Evolutionary conservation across 2,329 filamentous ascomycete genomes (phyloP).

Genomic region (Ophiostoma australiae): DNA sequence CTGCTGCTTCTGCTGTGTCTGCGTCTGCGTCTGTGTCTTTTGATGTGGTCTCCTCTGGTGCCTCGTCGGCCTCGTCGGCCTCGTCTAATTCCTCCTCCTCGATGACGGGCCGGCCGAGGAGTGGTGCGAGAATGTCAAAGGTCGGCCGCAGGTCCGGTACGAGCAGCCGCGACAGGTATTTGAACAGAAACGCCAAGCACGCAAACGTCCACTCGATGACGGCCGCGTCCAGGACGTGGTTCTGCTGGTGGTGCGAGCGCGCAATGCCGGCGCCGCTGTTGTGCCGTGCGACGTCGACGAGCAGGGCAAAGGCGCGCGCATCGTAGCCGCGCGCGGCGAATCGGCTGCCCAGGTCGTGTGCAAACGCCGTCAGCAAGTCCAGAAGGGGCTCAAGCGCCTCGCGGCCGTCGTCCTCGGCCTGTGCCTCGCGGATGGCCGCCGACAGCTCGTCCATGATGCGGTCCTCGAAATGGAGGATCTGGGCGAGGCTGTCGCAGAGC

Average conservation of each 20-base stretch:
- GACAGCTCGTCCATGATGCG: conserved; percentile 74
- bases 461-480: conserved; percentile 86
- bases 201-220: conserved; percentile 98
- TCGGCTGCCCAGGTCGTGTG: conserved; percentile 80
- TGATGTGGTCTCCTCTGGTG: not conserved
- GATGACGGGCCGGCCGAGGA: conserved; percentile 67
- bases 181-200: conserved; percentile 91
- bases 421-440: conserved; percentile 64
- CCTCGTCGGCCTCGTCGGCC: not conserved
- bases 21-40: not conserved
- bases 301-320: conserved; percentile 64
- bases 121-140: conserved; percentile 73
- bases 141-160: conserved; percentile 81
- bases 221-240: conserved; percentile 69
- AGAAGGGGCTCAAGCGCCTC: conserved; percentile 81
- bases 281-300: conserved; percentile 63
- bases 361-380: conserved; percentile 84
- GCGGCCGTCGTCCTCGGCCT: conserved; percentile 51
- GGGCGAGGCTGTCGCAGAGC: conserved; percentile 81
- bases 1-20: not conserved
- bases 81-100: not conserved
- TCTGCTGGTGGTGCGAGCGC: conserved; percentile 32
- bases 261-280: conserved; percentile 24
- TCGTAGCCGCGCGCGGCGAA: conserved; percentile 78
- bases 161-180: conserved; percentile 84